A percentile compares a stretch with the other conserved stretches of the same genome.
phyloP scores from a whole-genome alignment of 2,329 filamentous ascomycete species.

The Colletotrichum destructivum region DNA sequence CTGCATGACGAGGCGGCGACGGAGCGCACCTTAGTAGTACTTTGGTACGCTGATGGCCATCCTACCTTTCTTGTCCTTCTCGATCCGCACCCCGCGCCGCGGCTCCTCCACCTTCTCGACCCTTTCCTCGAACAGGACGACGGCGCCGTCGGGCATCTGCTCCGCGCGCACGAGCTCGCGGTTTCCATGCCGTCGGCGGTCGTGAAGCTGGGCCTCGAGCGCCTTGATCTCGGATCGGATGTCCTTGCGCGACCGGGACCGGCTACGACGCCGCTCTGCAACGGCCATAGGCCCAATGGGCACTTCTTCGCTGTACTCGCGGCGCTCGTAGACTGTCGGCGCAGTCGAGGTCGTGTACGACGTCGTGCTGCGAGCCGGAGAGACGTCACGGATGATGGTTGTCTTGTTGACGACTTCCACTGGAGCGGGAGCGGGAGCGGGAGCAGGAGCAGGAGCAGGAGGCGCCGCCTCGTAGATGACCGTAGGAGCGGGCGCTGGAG shows the following conservation, averaged over 20 bases:
- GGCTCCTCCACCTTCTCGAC: slow-evolving; percentile 70
- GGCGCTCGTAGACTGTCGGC: slow-evolving; percentile 57
- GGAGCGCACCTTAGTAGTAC: slow-evolving; percentile 72
- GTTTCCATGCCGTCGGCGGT: slow-evolving; percentile 55
- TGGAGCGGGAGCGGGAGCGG: slow-evolving; percentile 47
- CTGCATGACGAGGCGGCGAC: slow-evolving; percentile 23
- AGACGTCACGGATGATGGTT: slow-evolving; percentile 64
- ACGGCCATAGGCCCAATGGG: slow-evolving; percentile 60
- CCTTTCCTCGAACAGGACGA: slow-evolving; percentile 75
- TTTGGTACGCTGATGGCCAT: slow-evolving; percentile 87
- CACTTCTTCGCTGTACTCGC: slow-evolving; percentile 53
- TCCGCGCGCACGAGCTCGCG: slow-evolving; percentile 71
- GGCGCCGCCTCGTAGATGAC: slow-evolving; percentile 53
- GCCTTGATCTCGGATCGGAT: slow-evolving; percentile 81
- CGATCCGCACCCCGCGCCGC: slow-evolving; percentile 76
- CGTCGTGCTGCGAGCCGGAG: slow-evolving; percentile 57
- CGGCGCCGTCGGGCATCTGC: slow-evolving; percentile 71
- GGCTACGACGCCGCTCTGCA: slow-evolving; percentile 56
- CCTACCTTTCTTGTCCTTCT: slow-evolving; percentile 97
- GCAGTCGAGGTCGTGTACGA: slow-evolving; percentile 53
- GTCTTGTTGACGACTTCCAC: slow-evolving; percentile 62
- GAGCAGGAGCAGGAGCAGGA: slow-evolving; percentile 47
- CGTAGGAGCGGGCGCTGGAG: slow-evolving; percentile 48
- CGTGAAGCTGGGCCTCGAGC: slow-evolving; percentile 74
- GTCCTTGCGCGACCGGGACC: slow-evolving; percentile 67